Evolutionary conservation across 2,329 filamentous ascomycete genomes (phyloP).

Genomic region (Penicillium palitans): DNA sequence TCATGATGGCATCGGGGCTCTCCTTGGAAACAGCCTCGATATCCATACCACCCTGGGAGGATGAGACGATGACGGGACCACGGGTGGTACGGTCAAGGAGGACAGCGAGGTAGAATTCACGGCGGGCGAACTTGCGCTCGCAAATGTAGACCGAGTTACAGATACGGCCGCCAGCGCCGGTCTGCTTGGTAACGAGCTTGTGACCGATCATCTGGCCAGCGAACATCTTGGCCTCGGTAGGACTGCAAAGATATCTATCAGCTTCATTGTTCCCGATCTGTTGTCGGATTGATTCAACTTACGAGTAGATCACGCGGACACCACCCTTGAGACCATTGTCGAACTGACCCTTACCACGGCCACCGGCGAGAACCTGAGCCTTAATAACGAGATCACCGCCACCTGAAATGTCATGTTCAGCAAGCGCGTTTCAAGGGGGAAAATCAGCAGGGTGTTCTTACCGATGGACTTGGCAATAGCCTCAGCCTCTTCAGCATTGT

Average conservation of each 20-base stretch:
- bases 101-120: slow-evolving; percentile 98
- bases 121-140: slow-evolving; percentile 98
- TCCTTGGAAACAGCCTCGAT: slow-evolving; percentile 99
- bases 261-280: not conserved
- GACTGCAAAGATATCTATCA: slow-evolving; percentile 46
- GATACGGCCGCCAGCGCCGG: slow-evolving; percentile 84
- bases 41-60: slow-evolving; percentile 98
- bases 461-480: slow-evolving; percentile 85
- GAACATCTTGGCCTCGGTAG: slow-evolving; percentile 94
- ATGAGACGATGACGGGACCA: slow-evolving; percentile 92
- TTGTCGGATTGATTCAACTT: slow-evolving; percentile 33
- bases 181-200: slow-evolving; percentile 99
- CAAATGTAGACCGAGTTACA: slow-evolving; percentile 99
- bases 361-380: slow-evolving; percentile 96
- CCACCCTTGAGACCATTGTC: slow-evolving; percentile 99
- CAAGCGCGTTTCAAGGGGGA: slow-evolving; percentile 1
- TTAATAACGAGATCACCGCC: slow-evolving; percentile 99
- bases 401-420: slow-evolving; percentile 45
- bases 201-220: slow-evolving; percentile 99
- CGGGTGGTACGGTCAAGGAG: slow-evolving; percentile 96
- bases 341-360: slow-evolving; percentile 95
- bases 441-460: slow-evolving; percentile 40
- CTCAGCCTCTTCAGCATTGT: slow-evolving; percentile 83
- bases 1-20: slow-evolving; percentile 91
- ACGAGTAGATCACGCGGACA: slow-evolving; percentile 97